phyloP scores from a whole-genome alignment of 2,329 filamentous ascomycete genomes.

The Scytalidium lignicola region DNA sequence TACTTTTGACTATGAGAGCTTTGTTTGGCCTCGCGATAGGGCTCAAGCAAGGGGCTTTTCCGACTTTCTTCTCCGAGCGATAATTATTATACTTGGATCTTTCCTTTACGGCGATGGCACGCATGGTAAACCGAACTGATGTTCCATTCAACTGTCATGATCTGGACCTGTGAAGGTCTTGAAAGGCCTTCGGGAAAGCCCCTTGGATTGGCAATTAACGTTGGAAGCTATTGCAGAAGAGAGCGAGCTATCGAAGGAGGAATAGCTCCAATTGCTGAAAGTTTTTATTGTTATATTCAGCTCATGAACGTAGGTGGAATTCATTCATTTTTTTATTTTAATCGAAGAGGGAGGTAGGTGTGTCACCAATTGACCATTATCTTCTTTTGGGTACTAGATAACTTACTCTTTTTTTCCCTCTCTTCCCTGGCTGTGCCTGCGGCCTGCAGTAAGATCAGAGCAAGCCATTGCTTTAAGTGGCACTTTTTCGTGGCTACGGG shows the following conservation, averaged over 20 bases:
- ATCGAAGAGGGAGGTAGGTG: too few relatives aligned
- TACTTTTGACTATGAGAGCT: too few relatives aligned
- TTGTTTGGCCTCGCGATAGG: too few relatives aligned
- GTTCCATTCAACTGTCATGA: too few relatives aligned
- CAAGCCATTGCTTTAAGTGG: neutral
- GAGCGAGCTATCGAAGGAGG: neutral
- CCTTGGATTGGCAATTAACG: neutral
- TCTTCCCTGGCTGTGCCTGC: neutral
- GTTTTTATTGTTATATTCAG: neutral
- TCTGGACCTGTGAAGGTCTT: too few relatives aligned
- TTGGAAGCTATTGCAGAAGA: neutral
- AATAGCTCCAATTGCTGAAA: neutral
- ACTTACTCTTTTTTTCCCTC: neutral
- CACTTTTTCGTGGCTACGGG: too few relatives aligned
- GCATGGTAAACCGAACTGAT: too few relatives aligned
- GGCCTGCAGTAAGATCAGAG: neutral
- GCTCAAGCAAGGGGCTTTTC: too few relatives aligned
- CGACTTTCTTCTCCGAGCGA: too few relatives aligned
- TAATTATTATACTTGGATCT: too few relatives aligned
- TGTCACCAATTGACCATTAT: neutral
- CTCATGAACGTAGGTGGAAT: neutral
- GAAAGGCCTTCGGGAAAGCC: neutral
- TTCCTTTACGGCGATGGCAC: too few relatives aligned
- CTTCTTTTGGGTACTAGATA: neutral
- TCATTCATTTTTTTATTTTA: too few relatives aligned